phyloP scores from a whole-genome alignment of 2,329 filamentous ascomycete genomes.

The Fusarium coicis region DNA sequence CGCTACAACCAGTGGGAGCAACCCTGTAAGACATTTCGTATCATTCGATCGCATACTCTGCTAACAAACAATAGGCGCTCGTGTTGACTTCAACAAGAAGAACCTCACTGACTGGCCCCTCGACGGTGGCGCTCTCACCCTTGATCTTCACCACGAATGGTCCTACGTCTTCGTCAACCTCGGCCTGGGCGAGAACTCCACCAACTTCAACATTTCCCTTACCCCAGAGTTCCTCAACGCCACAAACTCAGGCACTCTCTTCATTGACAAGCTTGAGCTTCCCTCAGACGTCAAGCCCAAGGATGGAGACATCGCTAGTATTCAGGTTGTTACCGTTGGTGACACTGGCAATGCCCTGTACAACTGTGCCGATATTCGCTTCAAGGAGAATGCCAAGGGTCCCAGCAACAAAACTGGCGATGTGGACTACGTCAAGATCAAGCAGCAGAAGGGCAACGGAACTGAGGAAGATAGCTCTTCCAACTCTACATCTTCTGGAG shows the following conservation, averaged over 20 bases:
- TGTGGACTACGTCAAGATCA: constrained; percentile 57
- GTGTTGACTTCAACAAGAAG: constrained; percentile 55
- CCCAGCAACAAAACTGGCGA: constrained; percentile 51
- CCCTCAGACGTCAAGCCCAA: constrained; percentile 59
- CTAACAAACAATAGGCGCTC: constrained; percentile 54
- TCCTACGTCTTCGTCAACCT: constrained; percentile 65
- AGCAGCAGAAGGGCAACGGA: constrained; percentile 42
- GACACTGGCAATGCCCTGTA: constrained; percentile 71
- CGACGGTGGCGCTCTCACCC: constrained; percentile 58
- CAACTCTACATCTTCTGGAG: constrained; percentile 22
- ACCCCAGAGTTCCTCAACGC: constrained; percentile 68
- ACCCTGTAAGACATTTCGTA: constrained; percentile 57
- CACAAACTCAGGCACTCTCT: constrained; percentile 72
- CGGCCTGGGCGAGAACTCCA: constrained; percentile 60
- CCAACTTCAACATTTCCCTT: constrained; percentile 76
- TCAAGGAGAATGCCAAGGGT: constrained; percentile 63
- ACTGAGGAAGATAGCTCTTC: constrained; percentile 33
- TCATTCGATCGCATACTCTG: background rate
- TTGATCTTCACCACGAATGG: constrained; percentile 64
- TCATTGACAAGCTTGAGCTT: constrained; percentile 68
- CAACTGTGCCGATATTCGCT: constrained; percentile 80
- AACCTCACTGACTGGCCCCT: constrained; percentile 66
- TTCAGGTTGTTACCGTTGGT: constrained; percentile 76
- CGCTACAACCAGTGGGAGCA: constrained; percentile 61
- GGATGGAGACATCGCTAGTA: constrained; percentile 71